A percentile compares a stretch with the other conserved stretches of the same genome.
phyloP scores from a whole-genome alignment of 2,329 filamentous ascomycete genomes.

The Alternaria triticina region DNA sequence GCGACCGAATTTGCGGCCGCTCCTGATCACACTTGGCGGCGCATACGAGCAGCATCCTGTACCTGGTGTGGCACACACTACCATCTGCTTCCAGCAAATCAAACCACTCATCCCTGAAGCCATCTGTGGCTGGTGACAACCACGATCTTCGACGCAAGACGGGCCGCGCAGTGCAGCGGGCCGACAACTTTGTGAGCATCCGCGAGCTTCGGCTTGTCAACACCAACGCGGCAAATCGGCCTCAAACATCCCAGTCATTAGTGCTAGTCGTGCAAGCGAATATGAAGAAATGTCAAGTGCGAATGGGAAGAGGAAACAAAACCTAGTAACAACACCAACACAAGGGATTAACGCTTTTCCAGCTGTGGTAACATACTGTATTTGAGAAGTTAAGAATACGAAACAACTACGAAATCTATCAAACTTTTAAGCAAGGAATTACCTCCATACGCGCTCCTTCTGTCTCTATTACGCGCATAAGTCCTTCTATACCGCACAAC shows the following conservation, averaged over 20 bases:
- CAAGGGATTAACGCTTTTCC: background rate
- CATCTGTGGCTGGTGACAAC: slow-evolving; percentile 7
- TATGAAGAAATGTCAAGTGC: background rate
- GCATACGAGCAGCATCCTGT: slow-evolving; percentile 28
- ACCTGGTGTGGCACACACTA: slow-evolving; percentile 22
- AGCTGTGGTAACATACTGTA: background rate
- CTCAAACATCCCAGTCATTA: background rate
- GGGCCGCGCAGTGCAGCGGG: slow-evolving; percentile 14
- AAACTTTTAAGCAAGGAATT: slow-evolving; percentile 2
- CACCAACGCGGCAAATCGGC: background rate
- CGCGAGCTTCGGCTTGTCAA: background rate
- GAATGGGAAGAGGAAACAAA: background rate
- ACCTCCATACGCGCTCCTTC: background rate
- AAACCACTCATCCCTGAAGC: background rate
- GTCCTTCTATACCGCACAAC: background rate
- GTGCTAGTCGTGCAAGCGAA: background rate
- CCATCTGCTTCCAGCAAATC: slow-evolving; percentile 3
- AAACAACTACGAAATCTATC: slow-evolving; percentile 8
- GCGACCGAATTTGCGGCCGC: slow-evolving; percentile 36
- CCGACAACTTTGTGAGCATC: slow-evolving; percentile 5
- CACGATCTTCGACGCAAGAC: slow-evolving; percentile 2
- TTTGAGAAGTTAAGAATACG: background rate
- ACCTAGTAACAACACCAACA: background rate
- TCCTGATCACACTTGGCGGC: slow-evolving; percentile 42
- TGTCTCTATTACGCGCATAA: background rate